These are phyloP conservation scores for Epicoccum nigrum DNA, from an alignment of 2,329 filamentous ascomycete genomes.

Conservation along the genomic window DNA sequence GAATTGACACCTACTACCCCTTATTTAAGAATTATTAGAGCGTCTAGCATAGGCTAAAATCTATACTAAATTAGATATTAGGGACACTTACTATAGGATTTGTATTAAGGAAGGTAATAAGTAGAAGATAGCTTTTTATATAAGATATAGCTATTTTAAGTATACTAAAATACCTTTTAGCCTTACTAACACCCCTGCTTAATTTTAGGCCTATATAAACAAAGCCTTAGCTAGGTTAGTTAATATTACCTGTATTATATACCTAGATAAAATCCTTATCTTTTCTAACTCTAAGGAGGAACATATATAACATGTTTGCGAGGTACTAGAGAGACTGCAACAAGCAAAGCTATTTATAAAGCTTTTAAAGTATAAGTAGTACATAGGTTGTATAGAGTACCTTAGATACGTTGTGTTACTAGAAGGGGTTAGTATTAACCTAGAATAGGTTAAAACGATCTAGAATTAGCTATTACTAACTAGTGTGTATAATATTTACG, in stretches of 20 bases:
- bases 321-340: not conserved
- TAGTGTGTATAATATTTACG: not conserved
- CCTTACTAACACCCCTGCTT: not conserved
- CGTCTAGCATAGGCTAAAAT: not conserved
- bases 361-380: not conserved
- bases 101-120: not conserved
- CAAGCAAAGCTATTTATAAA: not conserved
- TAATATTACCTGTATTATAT: not conserved
- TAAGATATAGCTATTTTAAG: not conserved
- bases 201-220: slow-evolving; percentile 1
- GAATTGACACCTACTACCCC: not conserved
- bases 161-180: not conserved
- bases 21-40: not conserved
- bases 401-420: not conserved
- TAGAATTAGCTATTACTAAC: slow-evolving; percentile 1
- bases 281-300: not conserved
- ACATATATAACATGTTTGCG: not conserved
- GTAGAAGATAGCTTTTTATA: not conserved
- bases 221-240: not conserved
- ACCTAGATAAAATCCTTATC: not conserved
- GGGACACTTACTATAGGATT: not conserved
- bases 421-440: not conserved
- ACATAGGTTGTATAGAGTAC: not conserved
- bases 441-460: not conserved
- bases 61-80: not conserved